phyloP scores from a whole-genome alignment of 2,329 filamentous ascomycete species.

The Hymenoscyphus fructigenus region DNA sequence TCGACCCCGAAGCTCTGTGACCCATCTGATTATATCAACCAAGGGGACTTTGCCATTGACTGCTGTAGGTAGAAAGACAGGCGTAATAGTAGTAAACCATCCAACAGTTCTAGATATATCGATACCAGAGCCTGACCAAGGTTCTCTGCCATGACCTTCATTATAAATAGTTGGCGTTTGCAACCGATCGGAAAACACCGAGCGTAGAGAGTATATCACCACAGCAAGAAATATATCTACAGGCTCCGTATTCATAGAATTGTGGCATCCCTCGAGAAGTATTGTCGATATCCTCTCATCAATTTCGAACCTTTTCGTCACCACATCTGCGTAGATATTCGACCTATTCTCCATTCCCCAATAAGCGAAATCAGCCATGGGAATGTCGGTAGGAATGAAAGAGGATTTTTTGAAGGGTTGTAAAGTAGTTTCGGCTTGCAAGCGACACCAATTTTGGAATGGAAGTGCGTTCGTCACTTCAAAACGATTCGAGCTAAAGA shows the following conservation, averaged over 20 bases:
- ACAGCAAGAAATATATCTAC: constrained; percentile 42
- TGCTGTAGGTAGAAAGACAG: constrained; percentile 29
- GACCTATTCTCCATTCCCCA: constrained; percentile 39
- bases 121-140: constrained; percentile 33
- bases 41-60: constrained; percentile 1
- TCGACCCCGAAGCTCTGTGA: constrained; percentile 40
- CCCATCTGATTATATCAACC: constrained; percentile 23
- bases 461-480: constrained; percentile 31
- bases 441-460: constrained; percentile 39
- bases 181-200: constrained; percentile 36
- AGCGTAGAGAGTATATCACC: constrained; percentile 38
- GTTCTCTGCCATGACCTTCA: constrained; percentile 45
- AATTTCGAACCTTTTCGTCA: constrained; percentile 38
- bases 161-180: constrained; percentile 39
- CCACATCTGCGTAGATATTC: constrained; percentile 38
- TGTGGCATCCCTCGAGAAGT: constrained; percentile 33
- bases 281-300: constrained; percentile 39
- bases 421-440: constrained; percentile 34
- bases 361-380: constrained; percentile 36
- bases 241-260: constrained; percentile 37
- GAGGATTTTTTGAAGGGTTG: constrained; percentile 29
- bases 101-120: constrained; percentile 44
- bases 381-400: constrained; percentile 32
- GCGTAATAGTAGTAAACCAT: constrained; percentile 47
- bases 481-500: constrained; percentile 5